Conservation (phyloP, 257 asterid species). For the Fraxinus pennsylvanica region DNA sequence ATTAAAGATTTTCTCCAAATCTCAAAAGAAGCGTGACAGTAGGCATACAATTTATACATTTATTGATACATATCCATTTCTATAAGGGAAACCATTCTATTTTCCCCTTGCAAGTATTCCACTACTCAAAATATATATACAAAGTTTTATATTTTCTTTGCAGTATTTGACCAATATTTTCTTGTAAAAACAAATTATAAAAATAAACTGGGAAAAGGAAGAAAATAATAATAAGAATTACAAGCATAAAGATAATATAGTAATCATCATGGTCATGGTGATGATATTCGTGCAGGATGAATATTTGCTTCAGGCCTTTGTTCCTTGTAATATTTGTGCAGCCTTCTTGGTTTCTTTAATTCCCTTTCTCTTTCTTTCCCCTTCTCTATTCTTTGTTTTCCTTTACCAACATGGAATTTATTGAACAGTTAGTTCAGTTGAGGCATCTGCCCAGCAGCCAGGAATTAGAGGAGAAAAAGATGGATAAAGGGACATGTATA, state of each 20-base stretch:
- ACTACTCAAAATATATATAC: neutral
- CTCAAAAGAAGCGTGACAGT: neutral
- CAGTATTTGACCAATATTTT: neutral
- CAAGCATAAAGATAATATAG: neutral
- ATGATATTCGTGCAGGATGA: neutral
- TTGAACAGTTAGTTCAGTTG: neutral
- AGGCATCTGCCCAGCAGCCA: neutral
- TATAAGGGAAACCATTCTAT: neutral
- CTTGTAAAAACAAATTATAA: neutral
- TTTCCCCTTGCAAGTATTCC: neutral
- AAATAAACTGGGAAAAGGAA: neutral
- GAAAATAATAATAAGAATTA: neutral
- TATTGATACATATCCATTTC: neutral
- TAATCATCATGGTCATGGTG: slow-evolving; percentile 12
- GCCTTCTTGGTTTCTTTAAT: slow-evolving; percentile 2
- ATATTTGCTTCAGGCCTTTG: neutral
- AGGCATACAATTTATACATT: neutral
- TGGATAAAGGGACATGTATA: neutral
- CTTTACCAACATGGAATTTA: neutral
- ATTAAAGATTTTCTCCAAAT: neutral
- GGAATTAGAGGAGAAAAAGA: neutral
- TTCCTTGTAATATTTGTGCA: slow-evolving; percentile 1
- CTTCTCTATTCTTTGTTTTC: neutral
- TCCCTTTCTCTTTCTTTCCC: neutral
- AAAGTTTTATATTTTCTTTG: neutral